These are phyloP conservation scores for Cajanus cajan DNA, from an alignment of 306 rosid species.

Conservation along the genomic window DNA sequence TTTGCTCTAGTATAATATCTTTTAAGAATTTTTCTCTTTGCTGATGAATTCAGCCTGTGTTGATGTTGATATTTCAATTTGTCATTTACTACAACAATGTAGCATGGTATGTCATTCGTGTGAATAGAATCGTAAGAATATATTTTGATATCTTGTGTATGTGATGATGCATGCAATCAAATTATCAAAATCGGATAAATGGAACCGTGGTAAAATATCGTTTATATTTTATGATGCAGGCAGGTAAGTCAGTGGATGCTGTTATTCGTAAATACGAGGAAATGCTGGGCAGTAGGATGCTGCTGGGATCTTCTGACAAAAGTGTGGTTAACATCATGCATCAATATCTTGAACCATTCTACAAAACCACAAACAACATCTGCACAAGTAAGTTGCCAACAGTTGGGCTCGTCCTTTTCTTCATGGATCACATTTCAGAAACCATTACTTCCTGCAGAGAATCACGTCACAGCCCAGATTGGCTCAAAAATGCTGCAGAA, in stretches of 20 bases:
- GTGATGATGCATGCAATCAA: not conserved
- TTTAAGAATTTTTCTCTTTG: slow-evolving; percentile 1
- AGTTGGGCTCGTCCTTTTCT: slow-evolving; percentile 85
- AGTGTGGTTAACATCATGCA: slow-evolving; percentile 67
- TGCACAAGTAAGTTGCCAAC: slow-evolving; percentile 88
- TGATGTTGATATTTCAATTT: slow-evolving; percentile 14
- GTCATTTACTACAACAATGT: not conserved
- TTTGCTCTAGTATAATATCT: not conserved
- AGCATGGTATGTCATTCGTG: not conserved
- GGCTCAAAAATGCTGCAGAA: slow-evolving; percentile 85
- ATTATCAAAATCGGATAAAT: slow-evolving; percentile 22
- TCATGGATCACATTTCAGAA: slow-evolving; percentile 98
- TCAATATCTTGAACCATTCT: slow-evolving; percentile 85
- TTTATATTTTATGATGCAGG: slow-evolving; percentile 48
- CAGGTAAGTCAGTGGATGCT: slow-evolving; percentile 83
- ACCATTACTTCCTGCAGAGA: slow-evolving; percentile 75
- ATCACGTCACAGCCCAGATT: slow-evolving; percentile 73
- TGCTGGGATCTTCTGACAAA: slow-evolving; percentile 70
- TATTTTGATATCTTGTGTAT: slow-evolving; percentile 9
- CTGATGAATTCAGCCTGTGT: not conserved
- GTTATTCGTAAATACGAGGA: slow-evolving; percentile 74
- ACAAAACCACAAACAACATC: slow-evolving; percentile 89
- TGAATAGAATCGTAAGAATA: slow-evolving; percentile 1
- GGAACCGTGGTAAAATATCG: not conserved
- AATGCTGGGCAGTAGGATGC: slow-evolving; percentile 62